These are phyloP conservation scores for Pseudocercospora vitis DNA, from an alignment of 2,329 filamentous ascomycete species.

Conservation along the genomic window DNA sequence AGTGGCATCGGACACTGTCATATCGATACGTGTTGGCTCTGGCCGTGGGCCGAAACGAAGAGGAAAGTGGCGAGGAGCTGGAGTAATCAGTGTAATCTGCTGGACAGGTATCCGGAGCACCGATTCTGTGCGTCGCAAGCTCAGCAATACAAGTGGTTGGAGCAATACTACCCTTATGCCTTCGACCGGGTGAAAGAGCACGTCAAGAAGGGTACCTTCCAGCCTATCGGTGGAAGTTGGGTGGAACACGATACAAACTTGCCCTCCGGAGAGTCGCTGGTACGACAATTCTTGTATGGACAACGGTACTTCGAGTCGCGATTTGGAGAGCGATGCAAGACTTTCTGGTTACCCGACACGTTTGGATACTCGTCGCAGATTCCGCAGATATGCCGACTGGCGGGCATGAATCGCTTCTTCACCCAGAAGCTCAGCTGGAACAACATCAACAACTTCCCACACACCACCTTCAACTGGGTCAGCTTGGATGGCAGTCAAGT, in stretches of 20 bases:
- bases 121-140: slow-evolving; percentile 91
- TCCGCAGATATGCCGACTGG: slow-evolving; percentile 85
- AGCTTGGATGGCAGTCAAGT: slow-evolving; percentile 93
- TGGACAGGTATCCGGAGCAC: slow-evolving; percentile 92
- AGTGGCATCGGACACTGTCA: slow-evolving; percentile 94
- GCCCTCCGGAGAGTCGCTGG: slow-evolving; percentile 90
- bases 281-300: slow-evolving; percentile 91
- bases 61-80: slow-evolving; percentile 93
- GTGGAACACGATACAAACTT: slow-evolving; percentile 98
- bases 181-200: slow-evolving; percentile 90
- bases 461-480: slow-evolving; percentile 99
- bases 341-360: slow-evolving; percentile 97
- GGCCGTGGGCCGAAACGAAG: slow-evolving; percentile 97
- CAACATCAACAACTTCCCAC: slow-evolving; percentile 98
- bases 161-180: slow-evolving; percentile 80
- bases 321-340: slow-evolving; percentile 83
- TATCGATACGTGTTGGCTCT: slow-evolving; percentile 97
- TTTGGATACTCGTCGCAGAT: slow-evolving; percentile 97
- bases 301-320: slow-evolving; percentile 92
- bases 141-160: slow-evolving; percentile 97
- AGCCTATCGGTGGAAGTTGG: slow-evolving; percentile 96
- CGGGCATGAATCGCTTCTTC: slow-evolving; percentile 96
- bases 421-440: slow-evolving; percentile 99
- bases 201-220: slow-evolving; percentile 86
- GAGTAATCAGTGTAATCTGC: slow-evolving; percentile 93